Conservation (phyloP, 1,139 yeast genomes). For the Geotrichum europaeum region DNA sequence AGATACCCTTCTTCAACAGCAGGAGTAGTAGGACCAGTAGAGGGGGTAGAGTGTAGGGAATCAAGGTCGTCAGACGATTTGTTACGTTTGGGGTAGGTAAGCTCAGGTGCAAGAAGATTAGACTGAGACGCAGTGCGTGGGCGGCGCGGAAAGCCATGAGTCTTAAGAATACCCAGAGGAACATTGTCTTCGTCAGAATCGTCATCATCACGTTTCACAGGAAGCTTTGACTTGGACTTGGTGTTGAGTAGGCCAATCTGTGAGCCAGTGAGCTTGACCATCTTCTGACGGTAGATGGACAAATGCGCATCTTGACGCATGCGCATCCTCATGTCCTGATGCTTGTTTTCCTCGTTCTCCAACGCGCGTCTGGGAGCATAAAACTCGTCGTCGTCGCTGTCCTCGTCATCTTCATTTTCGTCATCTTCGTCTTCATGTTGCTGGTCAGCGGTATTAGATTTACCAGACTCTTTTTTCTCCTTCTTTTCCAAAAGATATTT, state of each 20-base stretch:
- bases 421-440: constrained; percentile 10
- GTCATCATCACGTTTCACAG: constrained; percentile 22
- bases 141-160: constrained; percentile 36
- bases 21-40: not conserved
- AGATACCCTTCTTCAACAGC: constrained; percentile 9
- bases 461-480: not conserved
- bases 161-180: constrained; percentile 37
- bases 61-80: constrained; percentile 10
- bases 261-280: constrained; percentile 37
- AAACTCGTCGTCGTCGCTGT: constrained; percentile 1
- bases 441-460: not conserved
- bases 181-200: constrained; percentile 39
- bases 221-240: constrained; percentile 16
- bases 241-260: constrained; percentile 20
- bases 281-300: constrained; percentile 38
- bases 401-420: constrained; percentile 17
- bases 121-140: constrained; percentile 22
- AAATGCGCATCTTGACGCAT: constrained; percentile 38
- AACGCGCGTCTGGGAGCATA: constrained; percentile 16
- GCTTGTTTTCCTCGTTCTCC: constrained; percentile 24
- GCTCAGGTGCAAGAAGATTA: constrained; percentile 5
- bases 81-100: constrained; percentile 1
- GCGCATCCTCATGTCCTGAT: constrained; percentile 29
- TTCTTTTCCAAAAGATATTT: not conserved
- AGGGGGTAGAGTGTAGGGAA: constrained; percentile 5